Conservation (phyloP, 1,284 basidiomycete genomes). For the Ceratobasidium papillatum region DNA sequence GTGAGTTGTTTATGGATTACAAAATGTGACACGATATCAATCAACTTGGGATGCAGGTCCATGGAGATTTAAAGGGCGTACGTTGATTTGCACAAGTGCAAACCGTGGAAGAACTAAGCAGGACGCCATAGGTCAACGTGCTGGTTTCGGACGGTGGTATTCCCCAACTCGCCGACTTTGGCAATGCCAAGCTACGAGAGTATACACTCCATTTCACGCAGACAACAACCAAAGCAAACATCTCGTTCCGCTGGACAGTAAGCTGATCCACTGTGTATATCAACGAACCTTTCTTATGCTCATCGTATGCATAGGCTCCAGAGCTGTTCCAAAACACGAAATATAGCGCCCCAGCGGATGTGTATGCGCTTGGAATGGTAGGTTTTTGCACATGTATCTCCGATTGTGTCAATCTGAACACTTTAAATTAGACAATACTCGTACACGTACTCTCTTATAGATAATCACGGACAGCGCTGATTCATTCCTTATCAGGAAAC, state of each 20-base stretch:
- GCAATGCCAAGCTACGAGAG: not conserved
- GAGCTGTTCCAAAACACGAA: not conserved
- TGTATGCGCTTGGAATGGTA: conserved; percentile 26
- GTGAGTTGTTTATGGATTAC: too few relatives aligned
- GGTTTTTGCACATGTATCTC: too few relatives aligned
- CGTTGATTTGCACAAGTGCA: too few relatives aligned
- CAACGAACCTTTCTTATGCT: not conserved
- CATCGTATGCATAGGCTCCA: not conserved
- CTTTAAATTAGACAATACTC: not conserved
- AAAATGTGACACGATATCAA: too few relatives aligned
- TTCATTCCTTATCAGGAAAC: too few relatives aligned
- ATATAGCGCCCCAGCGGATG: not conserved
- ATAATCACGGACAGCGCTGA: too few relatives aligned
- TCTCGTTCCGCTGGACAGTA: not conserved
- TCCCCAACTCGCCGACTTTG: conserved; percentile 16
- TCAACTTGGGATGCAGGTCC: too few relatives aligned
- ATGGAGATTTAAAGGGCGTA: conserved; percentile 1
- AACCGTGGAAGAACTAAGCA: too few relatives aligned
- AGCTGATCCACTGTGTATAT: too few relatives aligned
- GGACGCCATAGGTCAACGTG: conserved; percentile 13
- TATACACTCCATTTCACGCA: not conserved
- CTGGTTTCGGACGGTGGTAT: not conserved
- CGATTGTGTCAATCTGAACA: not conserved
- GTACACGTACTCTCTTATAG: too few relatives aligned
- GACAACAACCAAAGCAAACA: not conserved